phyloP scores from a whole-genome alignment of 1,139 yeast genomes.

The Magnusiomyces paraingens region DNA sequence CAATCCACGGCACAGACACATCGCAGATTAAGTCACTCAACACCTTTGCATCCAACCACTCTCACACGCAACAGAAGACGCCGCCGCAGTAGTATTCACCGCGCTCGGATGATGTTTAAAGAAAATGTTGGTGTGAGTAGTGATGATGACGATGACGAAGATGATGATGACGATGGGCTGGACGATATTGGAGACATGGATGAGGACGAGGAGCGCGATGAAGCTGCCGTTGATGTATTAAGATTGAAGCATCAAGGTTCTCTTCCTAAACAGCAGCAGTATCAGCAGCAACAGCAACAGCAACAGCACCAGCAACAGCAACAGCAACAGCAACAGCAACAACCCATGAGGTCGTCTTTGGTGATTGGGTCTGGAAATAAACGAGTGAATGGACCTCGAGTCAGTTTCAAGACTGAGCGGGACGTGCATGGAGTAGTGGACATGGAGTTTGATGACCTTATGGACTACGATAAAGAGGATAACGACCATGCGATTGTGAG shows the following conservation, averaged over 20 bases:
- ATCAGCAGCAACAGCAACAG: too few relatives aligned
- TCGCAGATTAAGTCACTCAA: not conserved
- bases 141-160: slow-evolving; percentile 13
- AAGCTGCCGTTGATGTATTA: slow-evolving; percentile 7
- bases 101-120: slow-evolving; percentile 15
- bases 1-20: not conserved
- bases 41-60: not conserved
- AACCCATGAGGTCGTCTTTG: too few relatives aligned
- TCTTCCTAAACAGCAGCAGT: too few relatives aligned
- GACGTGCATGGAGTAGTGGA: not conserved
- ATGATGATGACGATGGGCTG: slow-evolving; percentile 12
- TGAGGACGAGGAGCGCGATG: slow-evolving; percentile 11
- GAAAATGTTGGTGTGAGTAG: slow-evolving; percentile 11
- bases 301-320: too few relatives aligned
- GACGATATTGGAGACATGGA: slow-evolving; percentile 11
- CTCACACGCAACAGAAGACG: slow-evolving; percentile 4
- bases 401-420: too few relatives aligned
- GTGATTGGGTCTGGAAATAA: too few relatives aligned
- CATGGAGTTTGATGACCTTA: slow-evolving; percentile 13
- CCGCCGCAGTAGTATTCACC: slow-evolving; percentile 15
- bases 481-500: slow-evolving; percentile 11
- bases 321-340: too few relatives aligned
- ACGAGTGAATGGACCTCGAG: too few relatives aligned
- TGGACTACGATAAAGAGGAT: slow-evolving; percentile 12
- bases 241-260: too few relatives aligned